Evolutionary conservation across 176 grass and related monocot species (phyloP).

Genomic region (Oryza brachyantha): DNA sequence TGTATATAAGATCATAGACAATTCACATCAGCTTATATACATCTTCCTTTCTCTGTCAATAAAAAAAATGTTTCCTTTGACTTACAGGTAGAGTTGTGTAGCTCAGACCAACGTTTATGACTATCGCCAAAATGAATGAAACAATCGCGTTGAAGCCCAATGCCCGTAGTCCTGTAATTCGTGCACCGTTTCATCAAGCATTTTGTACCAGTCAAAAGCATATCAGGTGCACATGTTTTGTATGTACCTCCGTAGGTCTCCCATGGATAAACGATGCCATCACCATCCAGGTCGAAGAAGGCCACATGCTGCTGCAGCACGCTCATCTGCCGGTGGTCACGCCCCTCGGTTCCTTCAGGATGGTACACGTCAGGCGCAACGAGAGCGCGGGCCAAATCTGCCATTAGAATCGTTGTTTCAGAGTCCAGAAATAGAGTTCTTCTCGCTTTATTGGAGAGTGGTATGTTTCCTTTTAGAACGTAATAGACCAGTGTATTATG

Average conservation of each 20-base stretch:
- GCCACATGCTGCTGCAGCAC: conserved; percentile 85
- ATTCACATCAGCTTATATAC: too few relatives aligned
- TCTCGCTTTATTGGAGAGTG: too few relatives aligned
- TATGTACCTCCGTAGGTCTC: conserved; percentile 59
- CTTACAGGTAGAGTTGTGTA: conserved; percentile 68
- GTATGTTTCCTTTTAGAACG: too few relatives aligned
- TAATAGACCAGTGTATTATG: too few relatives aligned
- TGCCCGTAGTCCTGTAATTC: conserved; percentile 44
- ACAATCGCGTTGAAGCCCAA: conserved; percentile 72
- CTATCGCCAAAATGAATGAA: conserved; percentile 50
- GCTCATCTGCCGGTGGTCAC: conserved; percentile 54
- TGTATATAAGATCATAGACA: too few relatives aligned
- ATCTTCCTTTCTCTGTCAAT: not conserved
- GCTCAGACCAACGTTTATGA: conserved; percentile 60
- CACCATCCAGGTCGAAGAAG: conserved; percentile 73
- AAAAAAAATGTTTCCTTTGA: not conserved
- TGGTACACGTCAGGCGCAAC: conserved; percentile 71
- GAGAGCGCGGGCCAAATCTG: conserved; percentile 73
- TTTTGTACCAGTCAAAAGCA: not conserved
- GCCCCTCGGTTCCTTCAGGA: conserved; percentile 59
- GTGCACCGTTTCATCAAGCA: not conserved
- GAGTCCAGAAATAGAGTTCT: not conserved
- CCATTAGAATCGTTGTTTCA: not conserved
- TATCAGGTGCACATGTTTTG: too few relatives aligned
- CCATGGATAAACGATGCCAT: conserved; percentile 84